Conservation (phyloP, 2,329 filamentous ascomycete species). For the Penicillium sp. region DNA sequence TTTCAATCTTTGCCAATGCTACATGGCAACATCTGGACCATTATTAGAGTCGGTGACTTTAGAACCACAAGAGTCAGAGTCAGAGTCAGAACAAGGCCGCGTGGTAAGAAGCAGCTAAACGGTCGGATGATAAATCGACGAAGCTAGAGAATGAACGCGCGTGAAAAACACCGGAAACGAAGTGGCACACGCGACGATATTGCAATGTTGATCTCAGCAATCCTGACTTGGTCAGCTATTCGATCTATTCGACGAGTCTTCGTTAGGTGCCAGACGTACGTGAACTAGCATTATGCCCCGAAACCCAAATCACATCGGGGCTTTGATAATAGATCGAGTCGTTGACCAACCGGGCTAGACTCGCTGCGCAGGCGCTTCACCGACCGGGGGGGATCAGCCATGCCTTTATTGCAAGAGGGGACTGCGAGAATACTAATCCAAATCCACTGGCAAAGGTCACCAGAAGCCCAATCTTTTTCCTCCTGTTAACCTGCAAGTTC, state of each 20-base stretch:
- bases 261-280: neutral
- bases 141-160: neutral
- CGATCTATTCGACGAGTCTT: neutral
- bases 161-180: constrained; percentile 8
- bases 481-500: neutral
- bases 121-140: constrained; percentile 1
- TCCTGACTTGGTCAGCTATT: neutral
- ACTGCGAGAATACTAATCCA: neutral
- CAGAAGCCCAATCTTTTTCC: neutral
- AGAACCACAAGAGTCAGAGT: too few relatives aligned
- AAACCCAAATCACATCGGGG: neutral
- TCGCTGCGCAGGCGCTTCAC: constrained; percentile 3
- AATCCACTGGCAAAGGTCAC: neutral
- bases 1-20: neutral
- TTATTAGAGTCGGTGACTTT: too few relatives aligned
- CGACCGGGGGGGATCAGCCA: neutral
- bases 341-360: constrained; percentile 6
- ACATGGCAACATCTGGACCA: neutral
- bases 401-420: neutral
- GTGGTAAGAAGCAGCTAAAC: neutral
- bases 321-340: neutral
- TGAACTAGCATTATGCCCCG: constrained; percentile 2
- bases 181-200: constrained; percentile 12
- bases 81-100: neutral
- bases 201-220: constrained; percentile 9